Evolutionary conservation across 163 green algal genomes (phyloP).

Genomic region (Chlamydomonas reinhardtii): DNA sequence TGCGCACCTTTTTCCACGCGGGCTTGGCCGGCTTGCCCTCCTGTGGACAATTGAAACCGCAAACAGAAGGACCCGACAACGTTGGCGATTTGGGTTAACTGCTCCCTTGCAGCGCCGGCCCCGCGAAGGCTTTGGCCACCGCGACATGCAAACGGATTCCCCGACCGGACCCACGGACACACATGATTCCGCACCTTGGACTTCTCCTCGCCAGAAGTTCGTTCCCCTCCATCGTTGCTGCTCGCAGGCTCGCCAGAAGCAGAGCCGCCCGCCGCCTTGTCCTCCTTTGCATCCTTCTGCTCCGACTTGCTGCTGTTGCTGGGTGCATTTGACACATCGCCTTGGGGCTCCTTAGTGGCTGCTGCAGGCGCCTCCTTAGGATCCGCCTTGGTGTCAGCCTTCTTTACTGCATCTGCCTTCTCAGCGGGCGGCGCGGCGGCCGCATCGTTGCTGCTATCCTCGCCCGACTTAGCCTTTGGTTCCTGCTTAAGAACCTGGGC

Average conservation of each 20-base stretch:
- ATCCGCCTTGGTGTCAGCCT: neutral
- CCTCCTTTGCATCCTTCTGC: neutral
- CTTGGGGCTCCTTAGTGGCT: neutral
- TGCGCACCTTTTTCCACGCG: constrained; percentile 73
- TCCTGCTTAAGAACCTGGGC: constrained; percentile 42
- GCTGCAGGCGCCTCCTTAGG: neutral
- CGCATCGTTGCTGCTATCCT: neutral
- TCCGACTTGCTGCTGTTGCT: neutral
- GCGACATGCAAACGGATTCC: too few species aligned
- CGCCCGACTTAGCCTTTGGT: constrained; percentile 14
- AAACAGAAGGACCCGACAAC: too few species aligned
- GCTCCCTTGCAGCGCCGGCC: too few species aligned
- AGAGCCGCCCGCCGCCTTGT: constrained; percentile 19
- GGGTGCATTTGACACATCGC: neutral
- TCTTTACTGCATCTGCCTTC: constrained; percentile 14
- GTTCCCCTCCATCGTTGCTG: constrained; percentile 4
- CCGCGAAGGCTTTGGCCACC: too few species aligned
- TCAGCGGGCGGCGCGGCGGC: constrained; percentile 1
- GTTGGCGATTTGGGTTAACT: too few species aligned
- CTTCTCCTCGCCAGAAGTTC: neutral
- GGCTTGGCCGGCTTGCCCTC: constrained; percentile 56
- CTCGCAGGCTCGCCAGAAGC: neutral
- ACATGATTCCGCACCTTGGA: neutral
- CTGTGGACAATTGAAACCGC: neutral
- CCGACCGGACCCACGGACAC: too few species aligned